phyloP scores from a whole-genome alignment of 148 eudicot genomes.

The Amaranthus cruentus region DNA sequence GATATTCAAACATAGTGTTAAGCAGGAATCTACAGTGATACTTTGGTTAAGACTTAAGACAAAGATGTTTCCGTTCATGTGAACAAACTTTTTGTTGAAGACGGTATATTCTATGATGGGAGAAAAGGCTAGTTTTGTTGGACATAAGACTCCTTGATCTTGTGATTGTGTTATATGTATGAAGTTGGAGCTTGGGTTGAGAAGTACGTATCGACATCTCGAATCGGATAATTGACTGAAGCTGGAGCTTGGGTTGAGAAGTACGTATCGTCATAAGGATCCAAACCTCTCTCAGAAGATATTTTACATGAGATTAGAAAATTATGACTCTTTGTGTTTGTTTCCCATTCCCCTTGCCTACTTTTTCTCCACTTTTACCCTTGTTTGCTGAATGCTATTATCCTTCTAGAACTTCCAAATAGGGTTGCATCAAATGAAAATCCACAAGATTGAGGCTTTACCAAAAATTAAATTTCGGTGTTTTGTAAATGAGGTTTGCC shows the following conservation, averaged over 20 bases:
- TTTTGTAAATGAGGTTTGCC: not conserved
- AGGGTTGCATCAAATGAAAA: not conserved
- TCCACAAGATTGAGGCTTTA: not conserved
- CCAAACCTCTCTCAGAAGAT: too few species aligned
- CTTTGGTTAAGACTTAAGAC: not conserved
- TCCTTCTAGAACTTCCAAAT: not conserved
- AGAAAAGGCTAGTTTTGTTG: not conserved
- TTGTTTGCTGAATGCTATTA: not conserved
- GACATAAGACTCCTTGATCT: not conserved
- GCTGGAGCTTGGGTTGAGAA: not conserved
- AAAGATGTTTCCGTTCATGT: not conserved
- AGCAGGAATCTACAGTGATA: not conserved
- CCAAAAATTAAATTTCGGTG: not conserved
- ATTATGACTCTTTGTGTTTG: not conserved
- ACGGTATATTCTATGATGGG: not conserved
- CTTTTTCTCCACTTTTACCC: not conserved
- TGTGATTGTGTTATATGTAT: not conserved
- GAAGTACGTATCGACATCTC: not conserved
- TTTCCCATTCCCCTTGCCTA: not conserved
- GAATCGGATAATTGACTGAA: not conserved
- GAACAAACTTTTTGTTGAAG: not conserved
- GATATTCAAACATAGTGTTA: too few species aligned
- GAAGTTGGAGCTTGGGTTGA: not conserved
- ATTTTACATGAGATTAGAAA: too few species aligned
- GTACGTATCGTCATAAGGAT: too few species aligned